Base-by-base conservation (phyloP, 139 green algal species). In the Dunaliella primolecta region DNA sequence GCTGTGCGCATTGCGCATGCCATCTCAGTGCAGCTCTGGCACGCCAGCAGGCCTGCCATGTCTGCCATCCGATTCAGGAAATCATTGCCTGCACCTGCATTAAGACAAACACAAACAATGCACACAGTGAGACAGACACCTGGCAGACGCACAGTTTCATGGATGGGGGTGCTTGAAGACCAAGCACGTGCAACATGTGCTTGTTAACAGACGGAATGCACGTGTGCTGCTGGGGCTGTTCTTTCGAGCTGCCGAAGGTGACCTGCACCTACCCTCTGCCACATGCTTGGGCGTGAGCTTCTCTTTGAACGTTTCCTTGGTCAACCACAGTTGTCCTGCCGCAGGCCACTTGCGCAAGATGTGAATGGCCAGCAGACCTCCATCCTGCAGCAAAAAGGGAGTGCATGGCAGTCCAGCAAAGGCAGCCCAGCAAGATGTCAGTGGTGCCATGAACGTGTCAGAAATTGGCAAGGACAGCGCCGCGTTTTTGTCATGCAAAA, bases 321-420 rank as follows among this genome's bases (percentile, higher is more conserved):
- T 37, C 75, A 80, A 30, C 75, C 75, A 36, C 75, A 36, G 75
- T n/a, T 36, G 75, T 11, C n/a, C 75, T n/a, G 32, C n/a, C 11
- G 29, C 7, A 2, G 75, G n/a, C 75, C 75, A 80, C n/a, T 33
- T 32, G 75, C 75, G 75, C 2, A 80, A 30, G n/a, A 80, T 80
- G 75, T 80, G 75, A 30, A 80, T 80, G n/a, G 29, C 32, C 75
- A 80, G 75, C 75, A 80, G 30, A 30, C 75, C 75, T 23, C 75
- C 75, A 36, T 80, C 75, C 30, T 80, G 32, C 7, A 64, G 15
- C n/a, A n/a, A n/a, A n/a, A n/a, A n/a, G n/a, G n/a, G n/a, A n/a
- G n/a, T n/a, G n/a, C n/a, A n/a, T n/a, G n/a, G n/a, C n/a, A n/a
- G n/a, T n/a, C n/a, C n/a, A n/a, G n/a, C n/a, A n/a, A n/a, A n/a